Base-by-base conservation (phyloP, 2,329 filamentous ascomycete genomes). In the Paecilomyces dactylethromorphus region DNA sequence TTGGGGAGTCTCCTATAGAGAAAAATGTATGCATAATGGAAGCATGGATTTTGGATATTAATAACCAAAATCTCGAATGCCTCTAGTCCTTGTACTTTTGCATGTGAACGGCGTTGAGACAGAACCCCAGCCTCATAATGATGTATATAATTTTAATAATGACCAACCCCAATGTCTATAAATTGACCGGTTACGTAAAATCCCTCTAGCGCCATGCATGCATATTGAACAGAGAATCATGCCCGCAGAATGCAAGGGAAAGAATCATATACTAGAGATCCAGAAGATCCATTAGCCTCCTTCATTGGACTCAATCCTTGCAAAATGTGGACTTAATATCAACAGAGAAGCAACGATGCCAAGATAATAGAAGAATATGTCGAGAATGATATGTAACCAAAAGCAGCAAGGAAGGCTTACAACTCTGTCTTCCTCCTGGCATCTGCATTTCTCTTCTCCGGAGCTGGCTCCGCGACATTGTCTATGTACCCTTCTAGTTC, bases 401-500 rank as follows among this genome's bases (percentile, higher is more conserved):
- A 22, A 58, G 18, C 15, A 53, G 29, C 50, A 59, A 50, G 24
- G 21, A 39, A 35, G 56, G 67, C 73, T 77, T 76, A 77, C 74
- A 77, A 67, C 66, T 77, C 75, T 55, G 72, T 74, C 62, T 76
- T 76, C 53, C 61, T 63, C 52, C 31, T 60, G 39, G 39, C 7
- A 45, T 45, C 18, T 10, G 39, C 7, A 45, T 45, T n/a, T 21
- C 10, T 10, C 8, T 45, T 56, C 50, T 58, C 49, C 58, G 32
- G 60, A 59, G 24, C 50, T 29, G 3, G 61, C 57, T 31, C 61
- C 59, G 12, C 60, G 56, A 32, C 12, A n/a, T 53, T 50, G 49
- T 33, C 21, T 56, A 86, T 73, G 60, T 74, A 82, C 1, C 79
- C 84, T 63, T 87, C 86, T 61, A 97, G 75, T 64, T 96, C 92